Conservation (phyloP, 202 grass and related monocot genomes). For the Panicum hallii region DNA sequence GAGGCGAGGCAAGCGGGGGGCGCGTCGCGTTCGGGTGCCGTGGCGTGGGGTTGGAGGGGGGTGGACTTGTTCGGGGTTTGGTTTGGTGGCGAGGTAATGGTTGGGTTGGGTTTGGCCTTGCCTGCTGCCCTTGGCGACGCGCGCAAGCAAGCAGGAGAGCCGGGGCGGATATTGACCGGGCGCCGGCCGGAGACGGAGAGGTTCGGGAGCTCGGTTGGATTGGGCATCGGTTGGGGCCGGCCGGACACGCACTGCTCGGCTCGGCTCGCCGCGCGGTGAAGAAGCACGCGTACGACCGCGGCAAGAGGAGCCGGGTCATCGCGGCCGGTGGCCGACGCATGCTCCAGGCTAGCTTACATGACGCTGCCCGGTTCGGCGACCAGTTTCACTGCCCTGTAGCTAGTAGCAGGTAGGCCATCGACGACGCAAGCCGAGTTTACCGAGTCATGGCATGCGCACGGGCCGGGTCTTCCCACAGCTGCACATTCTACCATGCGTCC, state of each 20-base stretch:
- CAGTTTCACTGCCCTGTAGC: background rate
- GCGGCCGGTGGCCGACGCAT: background rate
- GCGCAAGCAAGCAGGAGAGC: background rate
- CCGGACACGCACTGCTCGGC: background rate
- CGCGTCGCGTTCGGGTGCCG: background rate
- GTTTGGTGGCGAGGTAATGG: constrained; percentile 25
- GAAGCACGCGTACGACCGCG: background rate
- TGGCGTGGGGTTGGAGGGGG: constrained; percentile 25
- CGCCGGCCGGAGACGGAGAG: background rate
- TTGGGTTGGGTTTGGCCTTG: background rate
- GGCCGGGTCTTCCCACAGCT: background rate
- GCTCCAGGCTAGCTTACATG: background rate
- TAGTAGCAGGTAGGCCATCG: background rate
- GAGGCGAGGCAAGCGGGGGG: background rate
- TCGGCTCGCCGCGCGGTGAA: background rate
- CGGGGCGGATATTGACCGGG: constrained; percentile 49
- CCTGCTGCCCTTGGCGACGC: background rate
- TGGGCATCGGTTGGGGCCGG: constrained; percentile 29
- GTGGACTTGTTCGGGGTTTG: constrained; percentile 51
- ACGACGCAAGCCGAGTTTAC: background rate
- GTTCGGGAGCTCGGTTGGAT: background rate
- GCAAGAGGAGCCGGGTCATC: background rate
- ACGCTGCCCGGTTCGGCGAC: background rate
- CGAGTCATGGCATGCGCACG: background rate
- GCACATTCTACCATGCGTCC: too few relatives aligned